phyloP scores from a whole-genome alignment of 345 rosid species.

The Populus davidiana region DNA sequence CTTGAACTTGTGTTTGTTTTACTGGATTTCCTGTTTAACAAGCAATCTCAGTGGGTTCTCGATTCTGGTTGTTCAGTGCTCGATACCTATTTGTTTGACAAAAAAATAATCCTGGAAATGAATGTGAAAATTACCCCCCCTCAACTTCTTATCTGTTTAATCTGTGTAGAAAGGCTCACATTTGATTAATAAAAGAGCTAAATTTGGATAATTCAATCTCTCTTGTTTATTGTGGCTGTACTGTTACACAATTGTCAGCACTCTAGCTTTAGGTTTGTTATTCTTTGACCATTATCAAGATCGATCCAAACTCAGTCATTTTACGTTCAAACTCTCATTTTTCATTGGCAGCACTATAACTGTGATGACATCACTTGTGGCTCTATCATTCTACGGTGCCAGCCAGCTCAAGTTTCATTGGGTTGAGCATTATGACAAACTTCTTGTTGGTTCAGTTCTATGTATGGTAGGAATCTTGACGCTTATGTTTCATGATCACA shows the following conservation, averaged over 20 bases:
- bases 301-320: not conserved
- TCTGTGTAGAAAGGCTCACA: not conserved
- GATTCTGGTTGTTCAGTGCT: not conserved
- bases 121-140: not conserved
- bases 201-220: not conserved
- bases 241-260: not conserved
- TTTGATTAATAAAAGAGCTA: not conserved
- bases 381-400: conserved; percentile 94
- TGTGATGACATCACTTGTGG: conserved; percentile 97
- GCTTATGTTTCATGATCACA: conserved; percentile 83
- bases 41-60: not conserved
- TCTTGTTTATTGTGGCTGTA: not conserved
- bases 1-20: not conserved
- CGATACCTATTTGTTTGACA: not conserved
- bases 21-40: not conserved
- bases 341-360: conserved; percentile 66
- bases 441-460: conserved; percentile 88
- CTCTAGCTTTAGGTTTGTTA: not conserved
- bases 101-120: not conserved
- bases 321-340: conserved; percentile 1
- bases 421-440: conserved; percentile 96
- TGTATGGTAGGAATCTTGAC: conserved; percentile 92
- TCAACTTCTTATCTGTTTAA: not conserved
- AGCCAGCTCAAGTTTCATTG: conserved; percentile 96
- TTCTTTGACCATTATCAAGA: not conserved